These are phyloP conservation scores for Calonectria honghensis DNA, from an alignment of 2,329 filamentous ascomycete species.

Conservation along the genomic window DNA sequence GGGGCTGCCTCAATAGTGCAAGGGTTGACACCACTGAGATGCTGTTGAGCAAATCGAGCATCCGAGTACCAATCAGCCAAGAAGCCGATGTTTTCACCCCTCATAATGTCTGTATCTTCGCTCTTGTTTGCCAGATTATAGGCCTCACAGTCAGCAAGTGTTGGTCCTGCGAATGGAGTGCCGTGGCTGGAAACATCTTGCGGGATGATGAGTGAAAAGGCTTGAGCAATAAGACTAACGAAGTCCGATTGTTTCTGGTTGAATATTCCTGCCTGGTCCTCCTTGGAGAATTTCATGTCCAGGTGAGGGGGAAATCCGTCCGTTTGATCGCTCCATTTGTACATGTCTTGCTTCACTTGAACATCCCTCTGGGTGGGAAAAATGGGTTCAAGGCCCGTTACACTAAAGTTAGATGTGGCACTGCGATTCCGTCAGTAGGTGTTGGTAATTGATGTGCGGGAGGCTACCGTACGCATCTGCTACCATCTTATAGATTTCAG, in stretches of 20 bases:
- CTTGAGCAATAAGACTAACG: background rate
- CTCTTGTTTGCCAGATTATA: slow-evolving; percentile 29
- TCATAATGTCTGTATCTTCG: slow-evolving; percentile 38
- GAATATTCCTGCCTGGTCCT: no score
- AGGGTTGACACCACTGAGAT: slow-evolving; percentile 43
- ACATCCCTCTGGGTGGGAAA: slow-evolving; percentile 38
- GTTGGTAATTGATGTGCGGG: no score
- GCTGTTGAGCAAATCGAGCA: slow-evolving; percentile 42
- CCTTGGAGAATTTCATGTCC: background rate
- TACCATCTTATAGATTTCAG: slow-evolving; percentile 42
- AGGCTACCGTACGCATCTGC: slow-evolving; percentile 36
- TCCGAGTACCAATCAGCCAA: slow-evolving; percentile 46
- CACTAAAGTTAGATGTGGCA: slow-evolving; percentile 33
- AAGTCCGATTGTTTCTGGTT: background rate
- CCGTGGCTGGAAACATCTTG: slow-evolving; percentile 3
- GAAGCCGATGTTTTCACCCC: slow-evolving; percentile 42
- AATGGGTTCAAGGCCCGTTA: slow-evolving; percentile 34
- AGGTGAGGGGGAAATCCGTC: slow-evolving; percentile 40
- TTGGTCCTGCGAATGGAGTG: slow-evolving; percentile 32
- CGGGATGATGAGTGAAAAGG: slow-evolving; percentile 37
- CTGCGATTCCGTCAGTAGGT: slow-evolving; percentile 1
- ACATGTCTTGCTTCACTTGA: slow-evolving; percentile 18
- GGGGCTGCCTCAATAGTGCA: slow-evolving; percentile 36
- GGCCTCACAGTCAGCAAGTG: slow-evolving; percentile 33
- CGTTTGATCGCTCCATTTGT: slow-evolving; percentile 37